Evolutionary conservation across 106 monocot genomes (phyloP).

Genomic region (Phalaenopsis equestris): DNA sequence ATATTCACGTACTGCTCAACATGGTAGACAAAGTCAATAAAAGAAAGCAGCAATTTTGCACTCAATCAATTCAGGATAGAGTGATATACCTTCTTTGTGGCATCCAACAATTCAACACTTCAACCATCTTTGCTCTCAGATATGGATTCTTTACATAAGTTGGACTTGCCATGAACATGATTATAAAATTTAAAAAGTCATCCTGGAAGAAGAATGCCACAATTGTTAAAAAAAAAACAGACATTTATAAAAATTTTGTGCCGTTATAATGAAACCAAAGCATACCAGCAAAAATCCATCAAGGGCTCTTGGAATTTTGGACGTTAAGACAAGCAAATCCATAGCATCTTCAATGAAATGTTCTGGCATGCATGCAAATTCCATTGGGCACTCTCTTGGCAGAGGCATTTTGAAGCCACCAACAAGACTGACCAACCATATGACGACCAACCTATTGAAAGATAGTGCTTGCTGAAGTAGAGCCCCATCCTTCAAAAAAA

Average conservation of each 20-base stretch:
- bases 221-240: neutral
- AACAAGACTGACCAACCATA: slow-evolving; percentile 73
- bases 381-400: slow-evolving; percentile 75
- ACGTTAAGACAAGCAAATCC: slow-evolving; percentile 90
- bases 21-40: neutral
- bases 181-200: slow-evolving; percentile 95
- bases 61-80: neutral
- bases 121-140: slow-evolving; percentile 96
- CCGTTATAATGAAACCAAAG: neutral
- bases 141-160: slow-evolving; percentile 91
- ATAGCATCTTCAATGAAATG: slow-evolving; percentile 94
- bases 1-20: neutral
- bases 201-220: slow-evolving; percentile 47
- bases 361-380: slow-evolving; percentile 95
- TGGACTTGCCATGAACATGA: slow-evolving; percentile 98
- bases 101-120: slow-evolving; percentile 96
- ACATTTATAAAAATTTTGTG: neutral
- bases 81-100: slow-evolving; percentile 65
- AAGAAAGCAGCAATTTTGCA: neutral
- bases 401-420: slow-evolving; percentile 96
- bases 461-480: slow-evolving; percentile 86
- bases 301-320: slow-evolving; percentile 78
- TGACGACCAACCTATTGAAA: slow-evolving; percentile 79
- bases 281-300: slow-evolving; percentile 70
- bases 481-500: slow-evolving; percentile 62